A percentile compares a stretch with the other conserved stretches of the same genome.
phyloP scores from a whole-genome alignment of 805 yeast genomes.

The Barnettozyma siamensis region DNA sequence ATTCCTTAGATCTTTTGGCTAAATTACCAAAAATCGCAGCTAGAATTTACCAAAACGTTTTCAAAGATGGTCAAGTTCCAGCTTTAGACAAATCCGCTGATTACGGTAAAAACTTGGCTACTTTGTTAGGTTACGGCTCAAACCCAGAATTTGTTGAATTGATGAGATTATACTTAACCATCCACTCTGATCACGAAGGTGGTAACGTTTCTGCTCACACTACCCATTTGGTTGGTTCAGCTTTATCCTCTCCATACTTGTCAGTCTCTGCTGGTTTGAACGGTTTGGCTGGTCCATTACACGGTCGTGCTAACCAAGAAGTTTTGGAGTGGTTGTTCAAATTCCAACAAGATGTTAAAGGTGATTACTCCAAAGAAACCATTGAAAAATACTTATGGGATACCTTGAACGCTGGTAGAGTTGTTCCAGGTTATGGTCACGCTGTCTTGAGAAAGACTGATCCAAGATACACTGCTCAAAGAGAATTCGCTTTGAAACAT shows the following conservation, averaged over 20 bases:
- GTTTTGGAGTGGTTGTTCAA: conserved; percentile 75
- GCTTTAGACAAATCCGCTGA: conserved; percentile 50
- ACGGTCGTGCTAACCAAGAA: conserved; percentile 86
- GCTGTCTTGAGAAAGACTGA: conserved; percentile 86
- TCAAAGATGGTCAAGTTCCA: conserved; percentile 69
- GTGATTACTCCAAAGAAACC: conserved; percentile 61
- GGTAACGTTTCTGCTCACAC: conserved; percentile 87
- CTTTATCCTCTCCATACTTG: conserved; percentile 71
- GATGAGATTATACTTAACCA: conserved; percentile 74
- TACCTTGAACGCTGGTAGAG: conserved; percentile 75
- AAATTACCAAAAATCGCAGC: conserved; percentile 79
- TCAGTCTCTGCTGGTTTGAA: conserved; percentile 78
- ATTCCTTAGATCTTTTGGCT: conserved; percentile 72
- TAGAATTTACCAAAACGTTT: conserved; percentile 76
- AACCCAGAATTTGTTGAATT: conserved; percentile 70
- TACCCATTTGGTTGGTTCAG: conserved; percentile 81
- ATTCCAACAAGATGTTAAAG: conserved; percentile 52
- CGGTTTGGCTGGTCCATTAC: conserved; percentile 85
- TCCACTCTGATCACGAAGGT: conserved; percentile 88
- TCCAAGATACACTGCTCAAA: conserved; percentile 82
- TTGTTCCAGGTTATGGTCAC: conserved; percentile 86
- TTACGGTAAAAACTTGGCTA: conserved; percentile 62
- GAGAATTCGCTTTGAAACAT: conserved; percentile 72
- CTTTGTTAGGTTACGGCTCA: conserved; percentile 48
- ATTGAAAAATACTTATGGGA: conserved; percentile 76